These are phyloP conservation scores for Clarireedia homoeocarpa DNA, from an alignment of 2,329 filamentous ascomycete species.

Conservation along the genomic window DNA sequence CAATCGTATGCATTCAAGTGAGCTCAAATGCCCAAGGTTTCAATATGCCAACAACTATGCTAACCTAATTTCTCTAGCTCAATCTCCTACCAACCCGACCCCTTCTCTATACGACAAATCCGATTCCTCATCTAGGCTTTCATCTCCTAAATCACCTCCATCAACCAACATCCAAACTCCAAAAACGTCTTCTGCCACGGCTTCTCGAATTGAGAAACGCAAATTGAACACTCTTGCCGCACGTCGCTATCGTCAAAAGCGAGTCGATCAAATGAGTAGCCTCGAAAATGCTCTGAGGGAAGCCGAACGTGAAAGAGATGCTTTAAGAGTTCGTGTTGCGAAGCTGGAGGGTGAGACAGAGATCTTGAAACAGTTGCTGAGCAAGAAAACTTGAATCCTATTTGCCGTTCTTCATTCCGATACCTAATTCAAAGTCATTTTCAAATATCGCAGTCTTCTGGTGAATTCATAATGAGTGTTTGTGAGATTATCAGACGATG, in stretches of 20 bases:
- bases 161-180: not conserved
- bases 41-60: not conserved
- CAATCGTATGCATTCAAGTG: not conserved
- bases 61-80: not conserved
- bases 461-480: not conserved
- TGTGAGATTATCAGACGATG: conserved; percentile 12
- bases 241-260: conserved; percentile 62
- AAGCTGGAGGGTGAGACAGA: conserved; percentile 58
- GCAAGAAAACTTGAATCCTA: conserved; percentile 6
- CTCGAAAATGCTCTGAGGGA: conserved; percentile 52
- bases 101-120: not conserved
- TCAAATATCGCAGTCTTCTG: no score
- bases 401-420: not conserved
- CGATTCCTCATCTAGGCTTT: not conserved
- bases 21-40: not conserved
- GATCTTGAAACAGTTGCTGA: conserved; percentile 45
- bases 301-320: conserved; percentile 54
- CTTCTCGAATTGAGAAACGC: conserved; percentile 40
- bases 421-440: no score
- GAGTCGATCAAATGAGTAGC: conserved; percentile 55
- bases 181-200: conserved; percentile 4
- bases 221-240: conserved; percentile 65
- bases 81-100: not conserved
- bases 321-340: conserved; percentile 53
- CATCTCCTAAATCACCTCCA: conserved; percentile 1